Conservation (phyloP, 352 stramenopile genomes). For the Phytopythium kandeliae region DNA sequence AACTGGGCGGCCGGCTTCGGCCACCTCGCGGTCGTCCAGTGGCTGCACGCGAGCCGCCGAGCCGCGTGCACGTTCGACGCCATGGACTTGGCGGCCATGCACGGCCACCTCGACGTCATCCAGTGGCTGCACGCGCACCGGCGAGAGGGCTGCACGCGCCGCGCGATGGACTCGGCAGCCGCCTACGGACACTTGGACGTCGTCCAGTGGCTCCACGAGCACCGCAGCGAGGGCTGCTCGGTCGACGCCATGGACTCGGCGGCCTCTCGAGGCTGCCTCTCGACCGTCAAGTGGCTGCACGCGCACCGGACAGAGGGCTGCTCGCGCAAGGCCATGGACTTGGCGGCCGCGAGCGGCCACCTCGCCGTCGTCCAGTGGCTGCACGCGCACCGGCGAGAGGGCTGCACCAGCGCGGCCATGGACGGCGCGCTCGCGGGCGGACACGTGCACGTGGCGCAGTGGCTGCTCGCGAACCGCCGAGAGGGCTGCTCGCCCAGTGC, state of each 20-base stretch:
- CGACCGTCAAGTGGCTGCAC: slow-evolving; percentile 21
- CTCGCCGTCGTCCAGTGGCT: slow-evolving; percentile 19
- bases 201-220: slow-evolving; percentile 22
- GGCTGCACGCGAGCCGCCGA: slow-evolving; percentile 16
- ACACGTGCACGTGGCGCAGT: slow-evolving; percentile 13
- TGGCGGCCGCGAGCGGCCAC: slow-evolving; percentile 13
- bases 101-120: slow-evolving; percentile 8
- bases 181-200: slow-evolving; percentile 17
- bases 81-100: slow-evolving; percentile 21
- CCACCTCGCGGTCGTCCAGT: slow-evolving; percentile 15
- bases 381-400: slow-evolving; percentile 18
- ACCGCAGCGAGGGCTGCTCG: slow-evolving; percentile 20
- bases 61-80: slow-evolving; percentile 19
- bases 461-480: slow-evolving; percentile 1
- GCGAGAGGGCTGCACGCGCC: slow-evolving; percentile 12
- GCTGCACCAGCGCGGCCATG: slow-evolving; percentile 20
- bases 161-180: slow-evolving; percentile 27
- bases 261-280: slow-evolving; percentile 11
- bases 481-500: slow-evolving; percentile 13
- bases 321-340: slow-evolving; percentile 20
- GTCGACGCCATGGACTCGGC: slow-evolving; percentile 19
- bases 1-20: slow-evolving; percentile 22
- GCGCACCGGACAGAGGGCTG: slow-evolving; percentile 22
- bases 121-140: slow-evolving; percentile 10
- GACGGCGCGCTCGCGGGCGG: slow-evolving; percentile 16